Evolutionary conservation across 495 filamentous ascomycete species (phyloP).

Genomic region (Penicillium odoratum): DNA sequence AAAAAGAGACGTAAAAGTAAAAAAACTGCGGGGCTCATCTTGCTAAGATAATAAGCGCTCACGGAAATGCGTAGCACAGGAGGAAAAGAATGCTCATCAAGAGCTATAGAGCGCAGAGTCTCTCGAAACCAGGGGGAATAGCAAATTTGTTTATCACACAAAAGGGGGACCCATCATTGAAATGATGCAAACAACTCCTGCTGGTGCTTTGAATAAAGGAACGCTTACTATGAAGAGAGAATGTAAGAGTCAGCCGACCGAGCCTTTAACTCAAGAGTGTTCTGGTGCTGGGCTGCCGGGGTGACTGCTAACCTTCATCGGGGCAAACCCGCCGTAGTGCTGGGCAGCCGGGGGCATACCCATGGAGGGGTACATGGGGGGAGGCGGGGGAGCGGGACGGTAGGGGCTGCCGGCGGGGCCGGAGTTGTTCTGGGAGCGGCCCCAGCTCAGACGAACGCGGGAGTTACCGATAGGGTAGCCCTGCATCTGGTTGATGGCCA

Average conservation of each 20-base stretch:
- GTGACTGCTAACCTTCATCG: conserved; percentile 66
- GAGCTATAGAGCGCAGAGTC: conserved; percentile 43
- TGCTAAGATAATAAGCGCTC: conserved; percentile 50
- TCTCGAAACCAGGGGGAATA: conserved; percentile 35
- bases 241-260: conserved; percentile 32
- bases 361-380: conserved; percentile 82
- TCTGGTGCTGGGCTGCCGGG: conserved; percentile 34
- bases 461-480: conserved; percentile 99
- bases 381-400: conserved; percentile 89
- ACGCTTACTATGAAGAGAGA: conserved; percentile 42
- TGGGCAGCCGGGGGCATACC: conserved; percentile 70
- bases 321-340: conserved; percentile 70
- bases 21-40: conserved; percentile 36
- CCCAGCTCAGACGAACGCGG: conserved; percentile 95
- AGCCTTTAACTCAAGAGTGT: conserved; percentile 34
- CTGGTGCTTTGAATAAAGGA: conserved; percentile 46
- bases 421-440: conserved; percentile 98
- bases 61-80: conserved; percentile 48
- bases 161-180: conserved; percentile 41
- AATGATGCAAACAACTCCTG: conserved; percentile 52
- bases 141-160: conserved; percentile 46
- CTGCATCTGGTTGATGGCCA: conserved; percentile 99
- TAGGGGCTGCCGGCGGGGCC: conserved; percentile 96
- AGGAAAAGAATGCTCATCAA: conserved; percentile 47
- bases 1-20: conserved; percentile 13